phyloP scores from a whole-genome alignment of 2,329 filamentous ascomycete genomes.

The Ophiostoma sp. region DNA sequence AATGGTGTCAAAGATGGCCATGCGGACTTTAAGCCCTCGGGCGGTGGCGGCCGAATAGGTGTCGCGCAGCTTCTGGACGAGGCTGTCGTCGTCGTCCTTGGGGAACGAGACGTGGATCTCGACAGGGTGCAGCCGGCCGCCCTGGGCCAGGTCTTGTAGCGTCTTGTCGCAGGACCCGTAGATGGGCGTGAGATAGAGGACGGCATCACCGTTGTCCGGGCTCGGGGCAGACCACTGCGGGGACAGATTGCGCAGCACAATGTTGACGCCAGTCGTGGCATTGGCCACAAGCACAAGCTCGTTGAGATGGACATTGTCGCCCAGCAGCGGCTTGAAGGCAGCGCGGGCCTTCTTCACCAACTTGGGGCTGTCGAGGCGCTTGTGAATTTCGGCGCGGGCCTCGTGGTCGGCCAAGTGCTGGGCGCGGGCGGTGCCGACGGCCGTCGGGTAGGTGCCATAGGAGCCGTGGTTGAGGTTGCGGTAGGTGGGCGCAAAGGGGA shows the following conservation, averaged over 20 bases:
- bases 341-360: conserved; percentile 59
- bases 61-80: conserved; percentile 55
- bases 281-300: conserved; percentile 70
- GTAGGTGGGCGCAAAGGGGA: conserved; percentile 38
- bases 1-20: conserved; percentile 71
- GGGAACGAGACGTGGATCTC: conserved; percentile 61
- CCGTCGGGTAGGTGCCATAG: conserved; percentile 64
- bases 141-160: conserved; percentile 59
- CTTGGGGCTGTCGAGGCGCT: conserved; percentile 58
- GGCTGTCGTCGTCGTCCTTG: conserved; percentile 59
- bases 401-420: conserved; percentile 59
- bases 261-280: conserved; percentile 68
- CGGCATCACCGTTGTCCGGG: conserved; percentile 54
- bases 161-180: conserved; percentile 69
- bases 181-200: conserved; percentile 66
- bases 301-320: conserved; percentile 42
- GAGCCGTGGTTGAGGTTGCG: conserved; percentile 52
- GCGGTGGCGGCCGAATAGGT: conserved; percentile 51
- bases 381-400: conserved; percentile 63
- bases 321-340: conserved; percentile 60
- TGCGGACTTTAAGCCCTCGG: conserved; percentile 55
- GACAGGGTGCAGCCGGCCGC: conserved; percentile 40
- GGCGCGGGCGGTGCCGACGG: conserved; percentile 55
- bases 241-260: conserved; percentile 63
- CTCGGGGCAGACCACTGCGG: conserved; percentile 25